A percentile compares a stretch with the other conserved stretches of the same genome.
These are phyloP conservation scores for Yamadazyma membranifaciens DNA, from an alignment of 1,139 yeast genomes.

Conservation along the genomic window DNA sequence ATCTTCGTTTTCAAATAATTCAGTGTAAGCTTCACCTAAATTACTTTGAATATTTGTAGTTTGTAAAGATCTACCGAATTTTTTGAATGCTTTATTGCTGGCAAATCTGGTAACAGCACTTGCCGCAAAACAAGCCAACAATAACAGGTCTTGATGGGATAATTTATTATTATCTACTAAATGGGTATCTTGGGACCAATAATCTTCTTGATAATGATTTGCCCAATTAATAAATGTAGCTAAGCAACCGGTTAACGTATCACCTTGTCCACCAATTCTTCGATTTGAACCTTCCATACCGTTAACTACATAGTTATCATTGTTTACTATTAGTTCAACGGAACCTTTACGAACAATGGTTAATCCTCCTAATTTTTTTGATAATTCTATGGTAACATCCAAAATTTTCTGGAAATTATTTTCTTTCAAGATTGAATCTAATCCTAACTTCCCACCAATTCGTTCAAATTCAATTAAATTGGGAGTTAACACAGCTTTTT, in stretches of 20 bases:
- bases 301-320: slow-evolving; percentile 37
- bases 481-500: slow-evolving; percentile 75
- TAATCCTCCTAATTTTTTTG: slow-evolving; percentile 58
- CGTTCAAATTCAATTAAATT: slow-evolving; percentile 83
- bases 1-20: slow-evolving; percentile 37
- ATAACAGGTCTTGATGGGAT: slow-evolving; percentile 36
- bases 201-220: slow-evolving; percentile 49
- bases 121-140: slow-evolving; percentile 76
- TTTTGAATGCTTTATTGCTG: slow-evolving; percentile 59
- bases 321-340: slow-evolving; percentile 60
- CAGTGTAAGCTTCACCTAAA: slow-evolving; percentile 63
- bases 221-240: slow-evolving; percentile 46
- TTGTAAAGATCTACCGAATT: slow-evolving; percentile 76
- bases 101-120: slow-evolving; percentile 67
- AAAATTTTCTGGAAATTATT: slow-evolving; percentile 20
- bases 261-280: slow-evolving; percentile 52
- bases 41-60: slow-evolving; percentile 75
- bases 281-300: slow-evolving; percentile 56
- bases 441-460: slow-evolving; percentile 44
- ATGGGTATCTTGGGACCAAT: slow-evolving; percentile 47
- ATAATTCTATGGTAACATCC: slow-evolving; percentile 41
- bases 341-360: slow-evolving; percentile 73
- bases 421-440: slow-evolving; percentile 31
- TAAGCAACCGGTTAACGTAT: slow-evolving; percentile 43
- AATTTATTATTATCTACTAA: slow-evolving; percentile 18